Evolutionary conservation across 805 yeast genomes (phyloP).

Genomic region (Candida andamanensis): DNA sequence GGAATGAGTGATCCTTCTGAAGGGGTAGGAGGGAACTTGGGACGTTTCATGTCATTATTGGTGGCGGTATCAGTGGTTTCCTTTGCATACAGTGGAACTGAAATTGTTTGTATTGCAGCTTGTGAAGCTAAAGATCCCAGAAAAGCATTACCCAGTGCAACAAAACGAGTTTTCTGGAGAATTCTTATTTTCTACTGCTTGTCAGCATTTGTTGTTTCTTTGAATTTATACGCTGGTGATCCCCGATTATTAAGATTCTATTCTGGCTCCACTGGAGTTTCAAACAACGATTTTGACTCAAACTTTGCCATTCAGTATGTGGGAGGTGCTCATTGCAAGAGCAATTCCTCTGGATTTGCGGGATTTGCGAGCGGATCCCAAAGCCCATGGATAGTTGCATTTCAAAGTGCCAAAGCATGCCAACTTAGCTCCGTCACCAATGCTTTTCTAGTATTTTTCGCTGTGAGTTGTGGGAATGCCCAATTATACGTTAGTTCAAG

Average conservation of each 20-base stretch:
- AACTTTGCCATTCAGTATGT: constrained; percentile 28
- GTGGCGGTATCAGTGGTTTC: constrained; percentile 62
- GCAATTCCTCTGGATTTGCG: constrained; percentile 20
- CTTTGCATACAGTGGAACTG: constrained; percentile 78
- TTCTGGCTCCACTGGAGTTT: constrained; percentile 29
- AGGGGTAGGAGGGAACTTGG: constrained; percentile 60
- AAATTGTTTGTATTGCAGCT: constrained; percentile 76
- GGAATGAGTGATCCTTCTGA: constrained; percentile 39
- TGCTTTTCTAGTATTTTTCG: constrained; percentile 44
- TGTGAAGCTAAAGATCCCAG: constrained; percentile 84
- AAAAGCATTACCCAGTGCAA: constrained; percentile 70
- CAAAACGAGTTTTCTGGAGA: constrained; percentile 69
- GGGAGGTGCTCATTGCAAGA: constrained; percentile 32
- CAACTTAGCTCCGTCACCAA: constrained; percentile 33
- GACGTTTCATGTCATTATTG: constrained; percentile 55
- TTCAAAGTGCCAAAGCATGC: constrained; percentile 36
- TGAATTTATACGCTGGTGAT: constrained; percentile 74
- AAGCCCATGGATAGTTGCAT: constrained; percentile 43
- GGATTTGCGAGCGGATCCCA: constrained; percentile 38
- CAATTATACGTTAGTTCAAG: constrained; percentile 41
- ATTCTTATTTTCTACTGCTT: constrained; percentile 60
- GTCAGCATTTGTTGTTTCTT: constrained; percentile 62
- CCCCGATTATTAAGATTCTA: constrained; percentile 61
- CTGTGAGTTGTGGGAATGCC: constrained; percentile 42
- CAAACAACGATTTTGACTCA: constrained; percentile 13